phyloP scores from a whole-genome alignment of 129 eudicot genomes.

The Oenanthe sinensis region DNA sequence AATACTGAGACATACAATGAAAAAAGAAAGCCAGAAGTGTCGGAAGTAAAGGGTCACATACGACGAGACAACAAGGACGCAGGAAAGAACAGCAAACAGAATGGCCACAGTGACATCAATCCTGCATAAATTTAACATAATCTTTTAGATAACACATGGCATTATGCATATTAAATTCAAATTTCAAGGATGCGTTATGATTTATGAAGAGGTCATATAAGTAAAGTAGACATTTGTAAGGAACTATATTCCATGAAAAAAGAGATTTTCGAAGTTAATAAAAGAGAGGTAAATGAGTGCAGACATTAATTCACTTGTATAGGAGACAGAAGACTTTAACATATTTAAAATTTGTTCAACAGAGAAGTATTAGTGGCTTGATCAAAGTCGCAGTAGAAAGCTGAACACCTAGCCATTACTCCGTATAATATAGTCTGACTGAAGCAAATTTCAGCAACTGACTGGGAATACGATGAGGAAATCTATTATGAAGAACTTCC shows the following conservation, averaged over 20 bases:
- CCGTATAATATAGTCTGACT: not conserved
- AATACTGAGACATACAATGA: slow-evolving; percentile 41
- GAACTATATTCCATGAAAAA: not conserved
- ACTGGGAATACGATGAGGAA: not conserved
- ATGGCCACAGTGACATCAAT: slow-evolving; percentile 60
- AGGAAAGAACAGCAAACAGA: slow-evolving; percentile 37
- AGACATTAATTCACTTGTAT: not conserved
- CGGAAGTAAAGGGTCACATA: slow-evolving; percentile 54
- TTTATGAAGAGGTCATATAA: not conserved
- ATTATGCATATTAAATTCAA: not conserved
- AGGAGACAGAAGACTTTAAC: not conserved
- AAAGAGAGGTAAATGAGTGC: not conserved
- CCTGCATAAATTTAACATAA: slow-evolving; percentile 37
- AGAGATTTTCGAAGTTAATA: not conserved
- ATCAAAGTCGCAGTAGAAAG: slow-evolving; percentile 1
- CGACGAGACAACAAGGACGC: slow-evolving; percentile 46
- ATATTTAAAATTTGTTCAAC: not conserved
- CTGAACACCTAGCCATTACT: not conserved
- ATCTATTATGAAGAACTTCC: not conserved
- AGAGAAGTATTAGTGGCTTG: not conserved
- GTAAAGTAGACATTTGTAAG: not conserved
- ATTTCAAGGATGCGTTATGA: not conserved
- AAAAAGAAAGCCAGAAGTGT: slow-evolving; percentile 56
- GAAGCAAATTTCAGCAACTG: not conserved
- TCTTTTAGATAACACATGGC: not conserved